Evolutionary conservation across 805 yeast genomes (phyloP).

Genomic region (Ogataea parapolymorpha): DNA sequence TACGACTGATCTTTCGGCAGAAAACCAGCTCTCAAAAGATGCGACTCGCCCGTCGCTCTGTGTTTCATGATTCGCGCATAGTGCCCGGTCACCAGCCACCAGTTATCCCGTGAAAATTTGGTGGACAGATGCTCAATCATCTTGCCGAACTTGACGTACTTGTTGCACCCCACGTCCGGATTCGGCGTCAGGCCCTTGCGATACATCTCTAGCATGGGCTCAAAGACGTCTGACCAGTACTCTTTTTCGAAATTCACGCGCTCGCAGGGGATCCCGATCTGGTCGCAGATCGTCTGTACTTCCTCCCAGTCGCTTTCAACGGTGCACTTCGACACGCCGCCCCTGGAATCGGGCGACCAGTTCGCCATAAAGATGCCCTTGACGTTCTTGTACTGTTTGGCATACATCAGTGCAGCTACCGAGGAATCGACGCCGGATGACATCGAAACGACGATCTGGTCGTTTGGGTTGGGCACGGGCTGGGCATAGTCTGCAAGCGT

Average conservation of each 20-base stretch:
- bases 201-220: slow-evolving; percentile 82
- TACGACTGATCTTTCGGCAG: slow-evolving; percentile 83
- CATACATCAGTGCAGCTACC: slow-evolving; percentile 61
- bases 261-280: slow-evolving; percentile 64
- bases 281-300: slow-evolving; percentile 61
- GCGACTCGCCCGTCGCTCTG: slow-evolving; percentile 32
- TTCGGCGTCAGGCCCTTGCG: slow-evolving; percentile 81
- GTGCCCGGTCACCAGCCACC: slow-evolving; percentile 94
- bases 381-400: slow-evolving; percentile 56
- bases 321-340: slow-evolving; percentile 49
- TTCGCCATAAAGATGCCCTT: slow-evolving; percentile 91
- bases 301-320: slow-evolving; percentile 84
- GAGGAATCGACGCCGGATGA: slow-evolving; percentile 97
- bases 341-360: slow-evolving; percentile 53
- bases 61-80: slow-evolving; percentile 54
- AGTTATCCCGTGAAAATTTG: slow-evolving; percentile 30
- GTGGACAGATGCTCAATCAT: slow-evolving; percentile 51
- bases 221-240: slow-evolving; percentile 90
- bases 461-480: slow-evolving; percentile 44
- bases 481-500: slow-evolving; percentile 6
- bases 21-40: slow-evolving; percentile 57
- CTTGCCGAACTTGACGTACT: slow-evolving; percentile 81
- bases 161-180: slow-evolving; percentile 90
- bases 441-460: slow-evolving; percentile 81
- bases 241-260: slow-evolving; percentile 84